Evolutionary conservation across 129 eudicot species (phyloP).

Genomic region (Rutidosis leptorrhynchoides): DNA sequence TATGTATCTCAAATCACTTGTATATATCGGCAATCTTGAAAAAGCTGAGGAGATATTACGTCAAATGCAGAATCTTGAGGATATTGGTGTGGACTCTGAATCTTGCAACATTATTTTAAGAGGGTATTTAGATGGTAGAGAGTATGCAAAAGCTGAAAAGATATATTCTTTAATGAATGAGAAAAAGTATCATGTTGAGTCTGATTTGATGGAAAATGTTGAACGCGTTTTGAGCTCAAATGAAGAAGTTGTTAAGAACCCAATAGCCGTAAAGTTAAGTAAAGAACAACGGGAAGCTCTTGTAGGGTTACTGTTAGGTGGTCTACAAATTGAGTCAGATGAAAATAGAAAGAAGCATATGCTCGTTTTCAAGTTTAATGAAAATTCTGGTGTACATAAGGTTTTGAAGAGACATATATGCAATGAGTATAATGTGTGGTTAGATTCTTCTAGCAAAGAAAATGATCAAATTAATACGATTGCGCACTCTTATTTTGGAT

Average conservation of each 20-base stretch:
- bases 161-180: constrained; percentile 56
- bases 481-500: constrained; percentile 61
- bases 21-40: constrained; percentile 47
- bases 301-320: constrained; percentile 79
- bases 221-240: constrained; percentile 49
- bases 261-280: constrained; percentile 52
- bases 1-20: constrained; percentile 67
- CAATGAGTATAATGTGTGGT: constrained; percentile 72
- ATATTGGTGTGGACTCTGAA: constrained; percentile 54
- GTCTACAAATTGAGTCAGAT: constrained; percentile 51
- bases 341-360: constrained; percentile 50
- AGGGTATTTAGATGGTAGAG: constrained; percentile 53
- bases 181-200: constrained; percentile 62
- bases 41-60: constrained; percentile 71
- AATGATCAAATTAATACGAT: constrained; percentile 48
- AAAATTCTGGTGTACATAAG: constrained; percentile 45
- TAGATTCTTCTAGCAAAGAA: constrained; percentile 37
- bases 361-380: constrained; percentile 55
- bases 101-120: constrained; percentile 69
- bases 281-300: constrained; percentile 80
- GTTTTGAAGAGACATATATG: constrained; percentile 52
- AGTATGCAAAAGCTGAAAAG: constrained; percentile 57
- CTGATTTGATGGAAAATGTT: constrained; percentile 58
- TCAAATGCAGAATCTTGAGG: constrained; percentile 66
- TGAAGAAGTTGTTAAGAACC: constrained; percentile 42